These are phyloP conservation scores for Fistulifera solaris DNA, from an alignment of 108 stramenopile species.

Conservation along the genomic window DNA sequence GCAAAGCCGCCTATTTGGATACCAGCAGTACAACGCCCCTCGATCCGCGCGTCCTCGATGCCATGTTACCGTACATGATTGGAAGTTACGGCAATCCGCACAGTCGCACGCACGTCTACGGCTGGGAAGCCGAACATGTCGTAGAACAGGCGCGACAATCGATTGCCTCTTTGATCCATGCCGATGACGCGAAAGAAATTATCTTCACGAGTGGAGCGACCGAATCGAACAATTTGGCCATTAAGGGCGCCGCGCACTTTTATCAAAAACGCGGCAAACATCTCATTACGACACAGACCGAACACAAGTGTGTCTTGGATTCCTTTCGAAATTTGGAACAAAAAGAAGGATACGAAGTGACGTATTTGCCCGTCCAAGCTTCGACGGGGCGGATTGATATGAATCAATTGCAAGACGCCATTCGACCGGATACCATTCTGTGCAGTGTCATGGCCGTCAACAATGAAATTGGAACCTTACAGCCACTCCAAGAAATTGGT, in stretches of 20 bases:
- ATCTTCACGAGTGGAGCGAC: constrained; percentile 98
- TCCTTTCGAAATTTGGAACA: constrained; percentile 89
- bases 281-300: constrained; percentile 98
- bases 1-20: constrained; percentile 82
- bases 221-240: constrained; percentile 94
- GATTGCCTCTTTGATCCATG: constrained; percentile 86
- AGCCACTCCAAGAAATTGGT: constrained; percentile 94
- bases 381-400: constrained; percentile 90
- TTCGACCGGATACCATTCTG: constrained; percentile 87
- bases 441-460: constrained; percentile 98
- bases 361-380: constrained; percentile 86
- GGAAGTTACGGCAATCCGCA: constrained; percentile 97
- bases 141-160: constrained; percentile 87
- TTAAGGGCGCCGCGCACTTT: constrained; percentile 97
- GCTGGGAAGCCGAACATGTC: constrained; percentile 93
- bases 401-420: constrained; percentile 72
- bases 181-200: constrained; percentile 85
- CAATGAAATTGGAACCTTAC: constrained; percentile 99
- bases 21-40: constrained; percentile 92
- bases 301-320: constrained; percentile 99
- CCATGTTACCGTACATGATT: constrained; percentile 95
- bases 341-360: constrained; percentile 95
- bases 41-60: constrained; percentile 98
- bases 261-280: constrained; percentile 81
- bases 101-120: constrained; percentile 94